Evolutionary conservation across 2,329 filamentous ascomycete genomes (phyloP).

Genomic region (Verticillium isaacii): DNA sequence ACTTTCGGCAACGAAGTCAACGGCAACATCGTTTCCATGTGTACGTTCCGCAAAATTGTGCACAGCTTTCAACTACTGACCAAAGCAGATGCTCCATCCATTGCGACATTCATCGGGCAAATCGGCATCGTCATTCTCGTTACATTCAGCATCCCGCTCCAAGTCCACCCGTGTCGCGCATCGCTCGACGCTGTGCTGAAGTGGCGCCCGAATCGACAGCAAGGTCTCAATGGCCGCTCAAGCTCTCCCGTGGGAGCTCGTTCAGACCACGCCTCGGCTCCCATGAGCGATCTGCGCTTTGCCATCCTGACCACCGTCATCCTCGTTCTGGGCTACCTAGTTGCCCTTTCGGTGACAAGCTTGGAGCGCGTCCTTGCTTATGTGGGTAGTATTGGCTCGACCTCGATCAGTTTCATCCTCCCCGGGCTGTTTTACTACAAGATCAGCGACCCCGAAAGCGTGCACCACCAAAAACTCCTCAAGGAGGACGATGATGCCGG

Average conservation of each 20-base stretch:
- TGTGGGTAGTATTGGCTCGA: conserved; percentile 90
- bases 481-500: conserved; percentile 89
- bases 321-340: conserved; percentile 77
- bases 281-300: conserved; percentile 84
- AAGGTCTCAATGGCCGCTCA: conserved; percentile 31
- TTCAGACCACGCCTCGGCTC: conserved; percentile 48
- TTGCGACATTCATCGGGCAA: conserved; percentile 86
- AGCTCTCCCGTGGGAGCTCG: conserved; percentile 36
- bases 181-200: conserved; percentile 90
- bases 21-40: conserved; percentile 94
- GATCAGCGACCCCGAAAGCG: conserved; percentile 84
- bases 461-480: conserved; percentile 77
- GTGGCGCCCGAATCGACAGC: conserved; percentile 66
- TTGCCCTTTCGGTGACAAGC: conserved; percentile 84
- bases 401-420: conserved; percentile 93
- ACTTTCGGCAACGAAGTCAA: conserved; percentile 87
- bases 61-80: conserved; percentile 5
- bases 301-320: conserved; percentile 84
- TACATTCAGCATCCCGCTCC: conserved; percentile 92
- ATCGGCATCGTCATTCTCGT: conserved; percentile 94
- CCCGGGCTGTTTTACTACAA: conserved; percentile 98
- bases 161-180: conserved; percentile 94
- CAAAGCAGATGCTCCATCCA: conserved; percentile 58
- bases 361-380: conserved; percentile 91
- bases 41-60: conserved; percentile 41